Evolutionary conservation across 2,329 filamentous ascomycete genomes (phyloP), one percentile per base, ranked within the genome.

Genomic region (Cladosporium sphaerospermum): DNA sequence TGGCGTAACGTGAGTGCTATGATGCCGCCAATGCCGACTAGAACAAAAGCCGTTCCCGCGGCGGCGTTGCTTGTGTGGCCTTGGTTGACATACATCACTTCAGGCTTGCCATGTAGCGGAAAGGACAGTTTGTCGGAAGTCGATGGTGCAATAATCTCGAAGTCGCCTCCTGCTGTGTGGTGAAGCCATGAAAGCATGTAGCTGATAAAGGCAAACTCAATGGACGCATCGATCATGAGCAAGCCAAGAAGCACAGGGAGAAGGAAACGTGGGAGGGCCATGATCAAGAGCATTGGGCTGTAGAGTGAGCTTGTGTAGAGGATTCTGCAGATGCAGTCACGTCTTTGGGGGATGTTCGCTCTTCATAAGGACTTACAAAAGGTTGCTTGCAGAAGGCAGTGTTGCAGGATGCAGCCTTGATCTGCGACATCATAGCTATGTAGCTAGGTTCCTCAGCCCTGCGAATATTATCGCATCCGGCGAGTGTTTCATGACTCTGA

Each of bases 61-160:
- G 64, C 64, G 41, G 63, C 64, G 52, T 67, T 67, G 52, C 56
- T 56, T 32, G 62, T 61, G 42, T 67, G 64, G 45, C 64, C 64
- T 55, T 66, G 62, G 53, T 67, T 52, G 18, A 60, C 49, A 16
- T 65, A 57, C 2, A 64, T 56, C 19, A 69, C 62, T 47, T 70
- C 70, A 49, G 70, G 69, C 56, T 73, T 71, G 58, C 73, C 73
- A 41, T 67, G 67, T 42, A 75, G 69, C 4, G 57, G 40, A 44
- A 65, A 62, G 31, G 64, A 71, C 23, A 67, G 43, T 42, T 19
- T 40, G 33, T 57, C 50, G 39, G 58, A 31, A 3, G 37, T 53
- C 3, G 42, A 40, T 3, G 51, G 28, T 14, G 51, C 45, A 57
- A 45, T 36, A 55, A 64, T 53, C 18, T 52, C 43, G 56, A 64